Evolutionary conservation across 495 filamentous ascomycete genomes (phyloP).

Genomic region (Aspergillus avenaceus): DNA sequence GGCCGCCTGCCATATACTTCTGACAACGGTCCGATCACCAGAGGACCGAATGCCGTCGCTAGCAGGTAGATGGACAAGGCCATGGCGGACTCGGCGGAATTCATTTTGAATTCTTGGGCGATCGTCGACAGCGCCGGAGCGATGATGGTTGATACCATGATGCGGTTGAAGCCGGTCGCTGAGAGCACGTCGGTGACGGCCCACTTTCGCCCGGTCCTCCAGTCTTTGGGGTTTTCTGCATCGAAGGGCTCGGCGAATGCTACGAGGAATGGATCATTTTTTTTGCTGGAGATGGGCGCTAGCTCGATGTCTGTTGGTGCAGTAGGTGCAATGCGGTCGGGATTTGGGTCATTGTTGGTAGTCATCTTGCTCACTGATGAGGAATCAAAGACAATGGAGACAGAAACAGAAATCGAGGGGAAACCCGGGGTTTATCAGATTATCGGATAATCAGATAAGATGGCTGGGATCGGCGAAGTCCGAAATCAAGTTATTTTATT

Average conservation of each 20-base stretch:
- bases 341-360: no score
- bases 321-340: no score
- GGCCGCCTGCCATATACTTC: conserved; percentile 65
- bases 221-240: conserved; percentile 41
- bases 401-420: no score
- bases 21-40: conserved; percentile 60
- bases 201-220: conserved; percentile 48
- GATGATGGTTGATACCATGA: conserved; percentile 67
- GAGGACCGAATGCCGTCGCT: conserved; percentile 60
- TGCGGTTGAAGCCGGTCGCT: conserved; percentile 51
- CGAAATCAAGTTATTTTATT: no score
- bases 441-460: no score
- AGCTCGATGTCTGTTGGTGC: no score
- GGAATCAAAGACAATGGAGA: no score
- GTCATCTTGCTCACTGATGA: no score
- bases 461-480: no score
- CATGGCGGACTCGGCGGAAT: conserved; percentile 49
- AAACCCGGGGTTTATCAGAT: no score
- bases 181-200: conserved; percentile 40
- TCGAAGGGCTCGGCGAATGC: conserved; percentile 36
- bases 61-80: conserved; percentile 66
- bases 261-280: conserved; percentile 26
- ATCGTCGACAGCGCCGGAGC: conserved; percentile 57
- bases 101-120: conserved; percentile 53
- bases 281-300: no score